Evolutionary conservation across 208 protist genomes (phyloP), one percentile per base, ranked within the genome.

Genomic region (Crithidia bombi): DNA sequence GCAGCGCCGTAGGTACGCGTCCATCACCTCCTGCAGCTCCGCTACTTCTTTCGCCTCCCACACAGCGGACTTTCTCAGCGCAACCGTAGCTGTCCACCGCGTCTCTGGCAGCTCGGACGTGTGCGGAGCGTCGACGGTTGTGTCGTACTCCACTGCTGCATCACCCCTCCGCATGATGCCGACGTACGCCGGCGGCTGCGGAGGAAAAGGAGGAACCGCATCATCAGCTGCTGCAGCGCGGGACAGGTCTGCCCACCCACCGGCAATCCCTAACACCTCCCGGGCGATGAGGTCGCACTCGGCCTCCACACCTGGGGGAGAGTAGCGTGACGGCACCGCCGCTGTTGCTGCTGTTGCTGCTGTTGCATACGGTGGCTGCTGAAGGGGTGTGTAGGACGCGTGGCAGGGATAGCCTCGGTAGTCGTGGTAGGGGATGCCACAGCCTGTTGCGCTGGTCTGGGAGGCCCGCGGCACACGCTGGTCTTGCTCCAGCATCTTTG

Each of bases 21-120:
- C 33, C 46, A 66, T 50, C 23, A 71, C 43, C 44, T 70, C 64
- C 32, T 36, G 33, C 15, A 77, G 47, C 28, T 77, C 71, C 30
- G 5, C 25, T 2, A 77, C 30, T 17, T 77, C 71, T 6, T 44
- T 46, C 0, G 26, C 23, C 10, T 63, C 28, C 71, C 63, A 71
- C 19, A 14, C 38, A 6, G 28, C 23, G 0, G 61, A 35, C 30
- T 49, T 32, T 1, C 3, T n/a, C 44, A 66, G 47, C 7, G 30
- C 28, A n/a, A 66, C 23, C 7, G 7, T 0, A 0, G 61, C 33
- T 4, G 17, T 35, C 36, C 35, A 14, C 4, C 17, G 9, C 54
- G 6, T 62, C 38, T 33, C 4, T 35, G 5, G 47, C 21, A 30
- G 44, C 7, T 52, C 38, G 14, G 7, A 43, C 38, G 38, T 14